Evolutionary conservation across 2,329 filamentous ascomycete genomes (phyloP), one percentile per base, ranked within the genome.

Genomic region (Fusarium sp.): DNA sequence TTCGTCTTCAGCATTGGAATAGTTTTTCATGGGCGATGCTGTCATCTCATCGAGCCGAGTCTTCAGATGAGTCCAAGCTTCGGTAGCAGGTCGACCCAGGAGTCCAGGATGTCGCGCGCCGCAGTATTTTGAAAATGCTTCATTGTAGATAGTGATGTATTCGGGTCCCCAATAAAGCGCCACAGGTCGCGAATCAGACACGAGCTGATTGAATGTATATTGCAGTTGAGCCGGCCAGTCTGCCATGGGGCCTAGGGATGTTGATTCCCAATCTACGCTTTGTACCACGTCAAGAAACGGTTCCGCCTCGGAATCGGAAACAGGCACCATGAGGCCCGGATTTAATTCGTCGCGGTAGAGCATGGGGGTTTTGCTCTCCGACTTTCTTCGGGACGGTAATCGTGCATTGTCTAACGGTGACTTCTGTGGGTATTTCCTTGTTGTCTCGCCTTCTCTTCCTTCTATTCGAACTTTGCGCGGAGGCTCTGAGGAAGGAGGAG

Each of bases 121-220:
- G 52, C 88, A 88, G 20, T 91, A 83, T 60, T 85, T 80, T 61
- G 87, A 84, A 72, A 91, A 91, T 1, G 89, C 87, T 75, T 91
- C 89, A 68, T 92, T 92, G 78, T 92, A 92, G 6, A 92, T 86
- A 10, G 88, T 87, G 24, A 89, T 84, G 48, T 88, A 82, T 34
- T 90, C 84, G 4, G 84, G 81, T 2, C 89, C 89, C 89, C 89
- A 91, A 71, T 90, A 91, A 79, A 90, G 87, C 12, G 87, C 87
- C 25, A 86, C 84, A 7, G 87, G 85, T 20, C 80, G 77, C 7
- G 81, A 81, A 70, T 84, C 83, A 20, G 81, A 80, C 46, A 85
- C 77, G 16, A 83, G 77, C 61, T 84, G 79, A 41, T 81, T 80
- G 55, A 82, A 82, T 7, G 79, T 78, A 57, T 85, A 82, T 34